Evolutionary conservation across 257 asterid genomes (phyloP).

Genomic region (Asclepias syriaca): DNA sequence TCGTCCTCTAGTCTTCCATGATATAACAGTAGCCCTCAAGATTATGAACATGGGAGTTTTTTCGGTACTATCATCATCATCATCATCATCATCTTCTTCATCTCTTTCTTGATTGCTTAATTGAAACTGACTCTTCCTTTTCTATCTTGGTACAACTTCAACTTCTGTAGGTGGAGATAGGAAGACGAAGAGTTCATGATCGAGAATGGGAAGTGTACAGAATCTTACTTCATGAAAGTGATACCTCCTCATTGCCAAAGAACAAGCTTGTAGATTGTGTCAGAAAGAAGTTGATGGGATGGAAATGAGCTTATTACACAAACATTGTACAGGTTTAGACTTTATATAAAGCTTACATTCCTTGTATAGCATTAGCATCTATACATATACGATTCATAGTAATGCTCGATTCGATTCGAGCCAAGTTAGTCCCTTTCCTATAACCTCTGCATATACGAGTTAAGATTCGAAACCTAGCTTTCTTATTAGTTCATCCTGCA

Average conservation of each 20-base stretch:
- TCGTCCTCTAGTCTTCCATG: slow-evolving; percentile 74
- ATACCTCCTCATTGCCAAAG: slow-evolving; percentile 33
- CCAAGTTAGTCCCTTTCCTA: too few species aligned
- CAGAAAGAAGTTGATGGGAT: slow-evolving; percentile 56
- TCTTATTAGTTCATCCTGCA: too few species aligned
- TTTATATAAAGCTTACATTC: not conserved
- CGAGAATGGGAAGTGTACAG: slow-evolving; percentile 80
- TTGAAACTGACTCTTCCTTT: too few species aligned
- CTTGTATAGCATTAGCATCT: too few species aligned
- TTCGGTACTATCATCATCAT: slow-evolving; percentile 35
- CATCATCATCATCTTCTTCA: not conserved
- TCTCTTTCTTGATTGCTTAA: not conserved
- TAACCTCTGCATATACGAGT: too few species aligned
- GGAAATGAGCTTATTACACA: slow-evolving; percentile 38
- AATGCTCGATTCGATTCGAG: too few species aligned
- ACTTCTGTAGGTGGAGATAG: slow-evolving; percentile 54
- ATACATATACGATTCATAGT: too few species aligned
- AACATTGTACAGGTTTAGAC: slow-evolving; percentile 28
- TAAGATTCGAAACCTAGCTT: too few species aligned
- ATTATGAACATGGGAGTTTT: slow-evolving; percentile 45
- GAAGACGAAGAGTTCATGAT: slow-evolving; percentile 46
- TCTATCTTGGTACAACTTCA: not conserved
- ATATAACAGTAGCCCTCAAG: slow-evolving; percentile 66
- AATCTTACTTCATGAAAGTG: slow-evolving; percentile 51
- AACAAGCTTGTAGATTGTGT: slow-evolving; percentile 51